Conservation (phyloP, 2,329 filamentous ascomycete species). For the Alternaria sp. region DNA sequence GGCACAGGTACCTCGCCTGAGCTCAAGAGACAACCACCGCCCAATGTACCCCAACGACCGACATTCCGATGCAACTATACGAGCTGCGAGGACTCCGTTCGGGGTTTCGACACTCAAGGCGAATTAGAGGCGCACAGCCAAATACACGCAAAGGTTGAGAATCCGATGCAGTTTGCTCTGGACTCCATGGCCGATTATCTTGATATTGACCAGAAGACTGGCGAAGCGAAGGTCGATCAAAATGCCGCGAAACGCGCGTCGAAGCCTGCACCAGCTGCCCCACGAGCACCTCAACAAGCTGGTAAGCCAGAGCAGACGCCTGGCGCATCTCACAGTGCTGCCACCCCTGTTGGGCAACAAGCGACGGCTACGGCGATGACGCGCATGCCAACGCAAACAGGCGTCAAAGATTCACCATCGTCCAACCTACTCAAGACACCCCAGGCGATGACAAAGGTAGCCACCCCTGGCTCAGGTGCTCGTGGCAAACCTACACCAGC, state of each 20-base stretch:
- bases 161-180: conserved; percentile 65
- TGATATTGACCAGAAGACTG: conserved; percentile 59
- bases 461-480: conserved; percentile 45
- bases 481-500: conserved; percentile 47
- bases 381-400: conserved; percentile 49
- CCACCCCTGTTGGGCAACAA: conserved; percentile 47
- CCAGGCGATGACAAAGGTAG: conserved; percentile 45
- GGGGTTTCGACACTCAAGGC: conserved; percentile 63
- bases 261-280: conserved; percentile 34
- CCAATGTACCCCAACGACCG: conserved; percentile 55
- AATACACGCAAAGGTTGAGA: conserved; percentile 62
- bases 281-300: conserved; percentile 37
- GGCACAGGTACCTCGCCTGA: conserved; percentile 54
- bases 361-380: conserved; percentile 50
- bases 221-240: conserved; percentile 43
- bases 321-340: conserved; percentile 42
- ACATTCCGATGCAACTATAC: conserved; percentile 63
- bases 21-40: conserved; percentile 56
- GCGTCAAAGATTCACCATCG: conserved; percentile 50
- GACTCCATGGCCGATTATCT: conserved; percentile 61
- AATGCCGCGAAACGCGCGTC: conserved; percentile 32
- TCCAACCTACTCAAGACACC: conserved; percentile 52
- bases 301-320: conserved; percentile 49
- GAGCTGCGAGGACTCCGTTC: conserved; percentile 62
- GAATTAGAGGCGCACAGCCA: conserved; percentile 65